Conservation (phyloP, 2,329 filamentous ascomycete genomes). For the Tolypocladium guangdongense region DNA sequence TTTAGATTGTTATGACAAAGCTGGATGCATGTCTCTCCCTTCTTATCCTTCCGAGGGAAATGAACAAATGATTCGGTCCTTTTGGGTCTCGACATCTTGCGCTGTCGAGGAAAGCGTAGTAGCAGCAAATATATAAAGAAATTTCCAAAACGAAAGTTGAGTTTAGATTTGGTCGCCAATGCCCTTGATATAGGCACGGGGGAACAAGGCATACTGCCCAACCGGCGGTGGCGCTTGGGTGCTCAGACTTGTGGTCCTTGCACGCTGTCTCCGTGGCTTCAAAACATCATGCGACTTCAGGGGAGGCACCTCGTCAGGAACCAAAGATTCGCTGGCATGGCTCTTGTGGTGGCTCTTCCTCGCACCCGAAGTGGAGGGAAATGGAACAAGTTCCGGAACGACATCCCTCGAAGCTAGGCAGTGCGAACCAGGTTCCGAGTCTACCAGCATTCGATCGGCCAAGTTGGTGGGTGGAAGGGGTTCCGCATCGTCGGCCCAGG, state of each 20-base stretch:
- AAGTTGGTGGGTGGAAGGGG: conserved; percentile 15
- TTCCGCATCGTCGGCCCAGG: conserved; percentile 21
- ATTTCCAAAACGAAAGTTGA: not conserved
- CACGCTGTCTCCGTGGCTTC: conserved; percentile 25
- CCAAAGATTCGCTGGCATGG: conserved; percentile 26
- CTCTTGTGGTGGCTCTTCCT: conserved; percentile 21
- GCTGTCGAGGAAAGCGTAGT: not conserved
- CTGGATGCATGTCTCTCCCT: not conserved
- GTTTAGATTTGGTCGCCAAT: conserved; percentile 21
- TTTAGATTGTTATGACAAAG: not conserved
- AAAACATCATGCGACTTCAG: conserved; percentile 18
- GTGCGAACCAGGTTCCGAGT: conserved; percentile 7
- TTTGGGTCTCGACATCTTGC: not conserved
- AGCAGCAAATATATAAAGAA: not conserved
- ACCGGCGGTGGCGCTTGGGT: conserved; percentile 29
- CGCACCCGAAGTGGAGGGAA: conserved; percentile 11
- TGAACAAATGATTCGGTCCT: not conserved
- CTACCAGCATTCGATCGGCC: conserved; percentile 8
- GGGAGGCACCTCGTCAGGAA: conserved; percentile 16
- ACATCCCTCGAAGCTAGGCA: conserved; percentile 15
- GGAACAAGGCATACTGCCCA: conserved; percentile 37
- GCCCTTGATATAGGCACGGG: conserved; percentile 21
- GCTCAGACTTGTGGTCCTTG: conserved; percentile 35
- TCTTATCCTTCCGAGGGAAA: not conserved
- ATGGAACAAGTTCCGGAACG: conserved; percentile 23